phyloP scores from a whole-genome alignment of 208 protist species.

The Leishmania gerbilli region DNA sequence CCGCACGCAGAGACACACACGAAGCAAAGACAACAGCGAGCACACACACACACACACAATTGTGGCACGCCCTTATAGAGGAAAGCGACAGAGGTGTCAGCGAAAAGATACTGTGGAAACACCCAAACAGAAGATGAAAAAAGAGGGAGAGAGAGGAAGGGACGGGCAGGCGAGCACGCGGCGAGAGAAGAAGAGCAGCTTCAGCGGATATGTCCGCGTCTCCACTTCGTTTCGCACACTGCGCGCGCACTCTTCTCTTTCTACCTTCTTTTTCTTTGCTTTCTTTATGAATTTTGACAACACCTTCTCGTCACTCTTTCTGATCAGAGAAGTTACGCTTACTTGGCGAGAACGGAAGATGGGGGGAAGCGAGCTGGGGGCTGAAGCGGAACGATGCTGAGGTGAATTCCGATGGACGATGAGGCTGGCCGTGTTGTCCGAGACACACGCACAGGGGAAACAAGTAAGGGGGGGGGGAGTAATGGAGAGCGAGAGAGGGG shows the following conservation, averaged over 20 bases:
- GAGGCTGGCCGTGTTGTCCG: neutral
- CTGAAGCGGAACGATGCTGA: neutral
- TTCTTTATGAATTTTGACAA: neutral
- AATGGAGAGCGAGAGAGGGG: neutral
- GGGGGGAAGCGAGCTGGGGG: neutral
- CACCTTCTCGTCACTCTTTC: neutral
- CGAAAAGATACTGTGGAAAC: neutral
- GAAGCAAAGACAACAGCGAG: neutral
- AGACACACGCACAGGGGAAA: neutral
- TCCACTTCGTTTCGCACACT: neutral
- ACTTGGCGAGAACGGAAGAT: neutral
- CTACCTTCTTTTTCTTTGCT: neutral
- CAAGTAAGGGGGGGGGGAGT: neutral
- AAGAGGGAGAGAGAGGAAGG: neutral
- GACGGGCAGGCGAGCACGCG: neutral
- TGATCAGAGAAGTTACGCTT: neutral
- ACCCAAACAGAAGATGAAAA: neutral
- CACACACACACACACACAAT: neutral
- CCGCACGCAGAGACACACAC: neutral
- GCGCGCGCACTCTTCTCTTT: neutral
- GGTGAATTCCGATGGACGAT: neutral
- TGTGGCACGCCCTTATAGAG: neutral
- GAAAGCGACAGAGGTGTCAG: neutral
- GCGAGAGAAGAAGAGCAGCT: constrained; percentile 6
- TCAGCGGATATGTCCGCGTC: neutral